A percentile compares a stretch with the other conserved stretches of the same genome.
Conservation (phyloP, 768 basidiomycete genomes). For the Hemileccinum impolitum region DNA sequence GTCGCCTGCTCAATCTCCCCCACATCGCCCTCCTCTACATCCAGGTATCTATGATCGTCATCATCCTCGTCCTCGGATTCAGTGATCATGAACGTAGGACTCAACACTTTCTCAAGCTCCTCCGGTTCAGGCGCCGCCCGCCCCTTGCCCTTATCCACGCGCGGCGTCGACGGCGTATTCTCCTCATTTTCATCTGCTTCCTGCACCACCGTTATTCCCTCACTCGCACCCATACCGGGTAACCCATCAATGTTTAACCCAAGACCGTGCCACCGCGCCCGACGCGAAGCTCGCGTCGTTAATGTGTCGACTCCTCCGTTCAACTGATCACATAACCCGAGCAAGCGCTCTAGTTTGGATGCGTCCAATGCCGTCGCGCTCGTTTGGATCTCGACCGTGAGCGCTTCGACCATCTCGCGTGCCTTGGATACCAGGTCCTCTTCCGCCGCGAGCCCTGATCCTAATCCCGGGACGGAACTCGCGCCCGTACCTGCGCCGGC, state of each 20-base stretch:
- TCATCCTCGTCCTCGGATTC: slow-evolving; percentile 54
- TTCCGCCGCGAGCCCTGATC: not conserved
- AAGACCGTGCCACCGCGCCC: slow-evolving; percentile 43
- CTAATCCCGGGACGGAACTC: no score
- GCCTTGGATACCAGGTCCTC: slow-evolving; percentile 48
- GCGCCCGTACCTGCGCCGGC: no score
- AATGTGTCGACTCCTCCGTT: slow-evolving; percentile 52
- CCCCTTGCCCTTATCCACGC: slow-evolving; percentile 76
- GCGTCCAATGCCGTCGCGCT: slow-evolving; percentile 46
- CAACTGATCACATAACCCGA: slow-evolving; percentile 71
- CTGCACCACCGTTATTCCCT: not conserved
- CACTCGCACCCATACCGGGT: slow-evolving; percentile 21
- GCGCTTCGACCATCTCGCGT: slow-evolving; percentile 47
- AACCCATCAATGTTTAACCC: slow-evolving; percentile 38
- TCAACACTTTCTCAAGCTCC: slow-evolving; percentile 66
- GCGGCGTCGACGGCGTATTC: slow-evolving; percentile 49
- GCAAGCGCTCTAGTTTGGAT: slow-evolving; percentile 59
- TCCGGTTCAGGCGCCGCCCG: slow-evolving; percentile 67
- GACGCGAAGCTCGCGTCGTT: slow-evolving; percentile 36
- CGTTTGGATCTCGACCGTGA: slow-evolving; percentile 51
- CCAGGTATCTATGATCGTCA: slow-evolving; percentile 33
- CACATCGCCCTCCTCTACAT: slow-evolving; percentile 36
- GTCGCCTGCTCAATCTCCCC: slow-evolving; percentile 17
- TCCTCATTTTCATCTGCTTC: slow-evolving; percentile 27
- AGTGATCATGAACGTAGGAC: slow-evolving; percentile 55